Conservation (phyloP, 495 filamentous ascomycete genomes). For the Staphylotrichum longicolle region DNA sequence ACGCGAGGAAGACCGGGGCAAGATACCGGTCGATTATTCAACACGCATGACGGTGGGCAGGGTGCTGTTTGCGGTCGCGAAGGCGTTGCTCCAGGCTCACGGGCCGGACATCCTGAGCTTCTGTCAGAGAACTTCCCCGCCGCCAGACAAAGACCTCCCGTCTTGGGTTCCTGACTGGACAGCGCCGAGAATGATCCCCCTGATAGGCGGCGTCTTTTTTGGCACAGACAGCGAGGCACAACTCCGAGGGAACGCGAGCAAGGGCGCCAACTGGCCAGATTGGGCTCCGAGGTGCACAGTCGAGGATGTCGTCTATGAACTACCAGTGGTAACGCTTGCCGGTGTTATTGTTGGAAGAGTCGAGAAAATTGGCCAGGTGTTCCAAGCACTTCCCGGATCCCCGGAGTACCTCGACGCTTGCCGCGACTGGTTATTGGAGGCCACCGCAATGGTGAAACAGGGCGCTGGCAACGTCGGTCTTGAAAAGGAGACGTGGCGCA, state of each 20-base stretch:
- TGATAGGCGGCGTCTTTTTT: slow-evolving; percentile 2
- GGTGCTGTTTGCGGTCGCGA: slow-evolving; percentile 60
- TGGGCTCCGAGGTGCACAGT: slow-evolving; percentile 5
- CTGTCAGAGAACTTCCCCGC: not conserved
- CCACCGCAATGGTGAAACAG: slow-evolving; percentile 2
- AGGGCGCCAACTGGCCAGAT: slow-evolving; percentile 6
- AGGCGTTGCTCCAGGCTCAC: slow-evolving; percentile 30
- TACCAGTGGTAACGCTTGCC: slow-evolving; percentile 9
- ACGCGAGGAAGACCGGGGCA: slow-evolving; percentile 12
- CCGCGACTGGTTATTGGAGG: slow-evolving; percentile 10
- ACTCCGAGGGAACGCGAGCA: not conserved
- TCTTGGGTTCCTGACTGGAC: slow-evolving; percentile 21
- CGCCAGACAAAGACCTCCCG: not conserved
- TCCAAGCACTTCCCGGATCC: not conserved
- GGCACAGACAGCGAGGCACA: not conserved
- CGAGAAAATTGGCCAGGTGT: not conserved
- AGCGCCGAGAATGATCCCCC: not conserved
- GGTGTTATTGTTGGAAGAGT: slow-evolving; percentile 1
- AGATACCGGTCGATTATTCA: slow-evolving; percentile 24
- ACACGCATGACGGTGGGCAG: slow-evolving; percentile 33
- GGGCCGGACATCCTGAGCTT: slow-evolving; percentile 16
- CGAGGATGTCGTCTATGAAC: slow-evolving; percentile 1
- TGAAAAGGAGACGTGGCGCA: slow-evolving; percentile 12
- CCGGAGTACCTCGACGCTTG: not conserved
- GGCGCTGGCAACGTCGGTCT: not conserved